Conservation (phyloP, 116 monocot genomes). For the Iris pallida region DNA sequence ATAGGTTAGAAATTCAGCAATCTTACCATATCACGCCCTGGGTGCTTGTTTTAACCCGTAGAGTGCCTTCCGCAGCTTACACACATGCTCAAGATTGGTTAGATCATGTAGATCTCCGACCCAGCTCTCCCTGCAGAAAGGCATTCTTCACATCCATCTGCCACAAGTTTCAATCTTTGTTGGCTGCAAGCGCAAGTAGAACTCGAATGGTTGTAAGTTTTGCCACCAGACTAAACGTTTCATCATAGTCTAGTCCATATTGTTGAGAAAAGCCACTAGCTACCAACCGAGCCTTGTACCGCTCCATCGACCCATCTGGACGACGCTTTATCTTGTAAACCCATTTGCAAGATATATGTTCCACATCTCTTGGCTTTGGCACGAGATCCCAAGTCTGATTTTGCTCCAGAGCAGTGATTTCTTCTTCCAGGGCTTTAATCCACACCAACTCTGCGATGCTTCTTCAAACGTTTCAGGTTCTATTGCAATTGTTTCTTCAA, state of each 20-base stretch:
- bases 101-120: not conserved
- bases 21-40: not conserved
- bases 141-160: constrained; percentile 6
- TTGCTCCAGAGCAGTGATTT: constrained; percentile 5
- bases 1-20: not conserved
- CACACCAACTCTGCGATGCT: not conserved
- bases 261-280: not conserved
- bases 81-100: not conserved
- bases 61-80: not conserved
- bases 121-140: not conserved
- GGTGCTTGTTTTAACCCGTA: constrained; percentile 1
- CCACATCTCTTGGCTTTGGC: constrained; percentile 10
- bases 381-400: constrained; percentile 21
- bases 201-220: not conserved
- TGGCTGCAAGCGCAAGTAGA: constrained; percentile 1
- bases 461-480: constrained; percentile 3
- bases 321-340: not conserved
- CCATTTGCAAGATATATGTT: constrained; percentile 10
- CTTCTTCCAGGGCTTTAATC: constrained; percentile 2
- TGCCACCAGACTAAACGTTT: not conserved
- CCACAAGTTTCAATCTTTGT: not conserved
- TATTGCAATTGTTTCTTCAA: not conserved
- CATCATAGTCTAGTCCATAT: constrained; percentile 8
- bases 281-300: constrained; percentile 4
- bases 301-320: not conserved